These are phyloP conservation scores for Citropsis articulata DNA, from an alignment of 345 rosid genomes.

Conservation along the genomic window DNA sequence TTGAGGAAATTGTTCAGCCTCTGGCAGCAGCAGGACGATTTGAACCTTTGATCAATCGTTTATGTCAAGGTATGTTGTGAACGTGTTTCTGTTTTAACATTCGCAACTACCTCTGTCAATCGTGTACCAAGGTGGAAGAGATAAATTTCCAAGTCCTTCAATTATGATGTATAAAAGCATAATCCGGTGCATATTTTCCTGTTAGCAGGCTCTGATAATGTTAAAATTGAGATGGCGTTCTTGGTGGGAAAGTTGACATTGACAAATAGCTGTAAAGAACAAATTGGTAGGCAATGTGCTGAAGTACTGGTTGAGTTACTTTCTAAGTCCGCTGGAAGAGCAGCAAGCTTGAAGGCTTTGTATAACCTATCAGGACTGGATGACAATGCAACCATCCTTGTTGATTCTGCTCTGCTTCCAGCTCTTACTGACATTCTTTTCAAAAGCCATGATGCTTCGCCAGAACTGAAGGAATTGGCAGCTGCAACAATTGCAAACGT, in stretches of 20 bases:
- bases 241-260: conserved; percentile 40
- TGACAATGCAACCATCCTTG: conserved; percentile 39
- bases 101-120: neutral
- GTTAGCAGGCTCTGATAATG: conserved; percentile 38
- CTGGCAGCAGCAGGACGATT: conserved; percentile 45
- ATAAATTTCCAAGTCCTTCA: neutral
- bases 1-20: conserved; percentile 30
- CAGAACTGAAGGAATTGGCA: conserved; percentile 30
- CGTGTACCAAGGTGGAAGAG: neutral
- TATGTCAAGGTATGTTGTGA: conserved; percentile 26
- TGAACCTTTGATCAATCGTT: conserved; percentile 36
- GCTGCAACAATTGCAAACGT: conserved; percentile 37
- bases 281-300: conserved; percentile 34
- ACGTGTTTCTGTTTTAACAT: conserved; percentile 2
- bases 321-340: conserved; percentile 25
- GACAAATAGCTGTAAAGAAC: conserved; percentile 37
- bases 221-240: conserved; percentile 38
- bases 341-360: conserved; percentile 36
- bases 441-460: conserved; percentile 14
- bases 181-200: neutral
- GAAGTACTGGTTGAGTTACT: conserved; percentile 29
- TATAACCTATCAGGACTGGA: conserved; percentile 38
- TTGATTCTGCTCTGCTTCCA: conserved; percentile 37
- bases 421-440: conserved; percentile 35
- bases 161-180: neutral